phyloP scores from a whole-genome alignment of 768 basidiomycete species.

The Naganishia onofrii region DNA sequence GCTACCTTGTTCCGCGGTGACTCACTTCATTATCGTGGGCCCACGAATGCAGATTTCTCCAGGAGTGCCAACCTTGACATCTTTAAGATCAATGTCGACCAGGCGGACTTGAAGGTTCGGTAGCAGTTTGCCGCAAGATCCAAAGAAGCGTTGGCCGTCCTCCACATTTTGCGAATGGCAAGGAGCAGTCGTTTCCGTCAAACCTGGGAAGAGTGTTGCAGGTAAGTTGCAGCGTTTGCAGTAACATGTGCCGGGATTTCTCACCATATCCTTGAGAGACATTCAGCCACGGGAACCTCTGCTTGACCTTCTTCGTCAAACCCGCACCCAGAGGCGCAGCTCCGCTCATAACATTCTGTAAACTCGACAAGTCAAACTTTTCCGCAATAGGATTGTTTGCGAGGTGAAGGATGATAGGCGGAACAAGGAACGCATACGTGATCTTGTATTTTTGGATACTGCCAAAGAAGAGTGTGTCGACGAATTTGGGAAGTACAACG shows the following conservation, averaged over 20 bases:
- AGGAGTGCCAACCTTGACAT: slow-evolving; percentile 59
- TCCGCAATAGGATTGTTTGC: slow-evolving; percentile 64
- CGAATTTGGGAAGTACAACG: slow-evolving; percentile 62
- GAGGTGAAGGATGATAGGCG: slow-evolving; percentile 77
- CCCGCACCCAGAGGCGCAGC: slow-evolving; percentile 75
- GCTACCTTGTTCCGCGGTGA: not conserved
- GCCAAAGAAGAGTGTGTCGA: slow-evolving; percentile 66
- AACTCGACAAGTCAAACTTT: slow-evolving; percentile 65
- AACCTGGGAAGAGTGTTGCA: slow-evolving; percentile 52
- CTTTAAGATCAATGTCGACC: slow-evolving; percentile 61
- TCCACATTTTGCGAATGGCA: slow-evolving; percentile 60
- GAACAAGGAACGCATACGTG: slow-evolving; percentile 56
- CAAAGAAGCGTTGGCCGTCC: slow-evolving; percentile 59
- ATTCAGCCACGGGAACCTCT: slow-evolving; percentile 43
- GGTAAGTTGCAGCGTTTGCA: not conserved
- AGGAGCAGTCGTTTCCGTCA: slow-evolving; percentile 81
- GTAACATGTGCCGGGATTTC: not conserved
- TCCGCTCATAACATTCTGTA: slow-evolving; percentile 66
- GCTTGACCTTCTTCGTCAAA: slow-evolving; percentile 59
- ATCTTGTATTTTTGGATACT: slow-evolving; percentile 67
- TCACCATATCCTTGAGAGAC: slow-evolving; percentile 58
- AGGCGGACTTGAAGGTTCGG: slow-evolving; percentile 75
- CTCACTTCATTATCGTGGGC: slow-evolving; percentile 71
- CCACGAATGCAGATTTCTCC: slow-evolving; percentile 84
- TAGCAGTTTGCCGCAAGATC: slow-evolving; percentile 66